Evolutionary conservation across 2,329 filamentous ascomycete species (phyloP).

Genomic region (Pseudogymnoascus sp.): DNA sequence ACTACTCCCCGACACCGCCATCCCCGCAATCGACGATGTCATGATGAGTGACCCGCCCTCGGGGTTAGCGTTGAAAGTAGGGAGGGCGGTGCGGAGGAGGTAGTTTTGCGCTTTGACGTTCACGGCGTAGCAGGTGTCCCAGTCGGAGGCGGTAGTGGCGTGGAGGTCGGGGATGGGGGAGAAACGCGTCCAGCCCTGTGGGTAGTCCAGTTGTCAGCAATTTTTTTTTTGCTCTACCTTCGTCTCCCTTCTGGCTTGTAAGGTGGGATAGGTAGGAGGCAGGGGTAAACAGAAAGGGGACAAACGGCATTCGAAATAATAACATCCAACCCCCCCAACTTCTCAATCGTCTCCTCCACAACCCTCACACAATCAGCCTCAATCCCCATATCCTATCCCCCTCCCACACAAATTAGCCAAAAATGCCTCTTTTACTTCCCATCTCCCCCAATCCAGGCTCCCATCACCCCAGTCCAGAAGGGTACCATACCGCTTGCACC

Average conservation of each 20-base stretch:
- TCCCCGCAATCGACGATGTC: conserved; percentile 51
- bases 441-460: too few species aligned
- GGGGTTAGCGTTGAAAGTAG: conserved; percentile 50
- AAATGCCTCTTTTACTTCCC: too few species aligned
- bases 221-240: too few species aligned
- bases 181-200: conserved; percentile 25
- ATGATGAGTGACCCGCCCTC: conserved; percentile 57
- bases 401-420: too few species aligned
- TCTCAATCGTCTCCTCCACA: conserved; percentile 44
- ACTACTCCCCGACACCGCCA: conserved; percentile 17
- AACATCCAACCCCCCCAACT: conserved; percentile 54
- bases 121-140: conserved; percentile 43
- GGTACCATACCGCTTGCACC: conserved; percentile 35
- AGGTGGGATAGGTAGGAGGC: too few species aligned
- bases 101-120: conserved; percentile 49
- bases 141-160: conserved; percentile 19
- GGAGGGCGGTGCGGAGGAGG: conserved; percentile 47
- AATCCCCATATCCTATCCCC: conserved; percentile 41
- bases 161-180: conserved; percentile 20
- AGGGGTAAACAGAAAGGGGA: conserved; percentile 10
- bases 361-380: conserved; percentile 43
- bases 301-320: conserved; percentile 55
- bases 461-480: too few species aligned
- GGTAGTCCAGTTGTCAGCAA: neutral
- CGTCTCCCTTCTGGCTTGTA: too few species aligned